Percentiles rank a stretch among this genome's conserved stretches.
Evolutionary conservation across 345 rosid genomes (phyloP).

Genomic region (Cardamine chenopodiifolia): DNA sequence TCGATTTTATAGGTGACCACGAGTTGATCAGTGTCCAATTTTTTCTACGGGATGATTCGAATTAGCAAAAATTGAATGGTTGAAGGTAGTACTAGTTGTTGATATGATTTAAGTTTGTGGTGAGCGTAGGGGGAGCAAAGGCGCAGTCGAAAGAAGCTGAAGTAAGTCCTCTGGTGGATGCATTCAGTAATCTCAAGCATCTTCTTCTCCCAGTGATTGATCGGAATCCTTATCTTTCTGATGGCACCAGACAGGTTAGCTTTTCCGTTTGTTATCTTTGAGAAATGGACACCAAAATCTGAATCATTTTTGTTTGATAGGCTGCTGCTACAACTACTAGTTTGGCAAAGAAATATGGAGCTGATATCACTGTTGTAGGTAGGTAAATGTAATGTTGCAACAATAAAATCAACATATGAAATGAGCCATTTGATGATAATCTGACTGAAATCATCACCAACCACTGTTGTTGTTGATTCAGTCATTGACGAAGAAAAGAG

Average conservation of each 20-base stretch:
- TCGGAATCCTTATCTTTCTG: slow-evolving; percentile 82
- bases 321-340: slow-evolving; percentile 88
- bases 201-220: slow-evolving; percentile 82
- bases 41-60: neutral
- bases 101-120: neutral
- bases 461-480: slow-evolving; percentile 44
- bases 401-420: neutral
- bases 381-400: neutral
- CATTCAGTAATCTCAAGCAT: slow-evolving; percentile 67
- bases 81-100: neutral
- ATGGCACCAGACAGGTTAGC: slow-evolving; percentile 86
- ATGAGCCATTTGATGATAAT: neutral
- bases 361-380: slow-evolving; percentile 93
- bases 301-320: slow-evolving; percentile 37
- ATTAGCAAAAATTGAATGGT: neutral
- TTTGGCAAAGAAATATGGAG: slow-evolving; percentile 86
- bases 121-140: slow-evolving; percentile 48
- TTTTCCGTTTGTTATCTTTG: neutral
- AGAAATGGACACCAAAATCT: neutral
- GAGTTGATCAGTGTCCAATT: neutral
- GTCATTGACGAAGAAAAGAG: slow-evolving; percentile 80
- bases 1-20: neutral
- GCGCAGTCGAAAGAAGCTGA: slow-evolving; percentile 64
- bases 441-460: neutral
- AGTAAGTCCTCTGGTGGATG: slow-evolving; percentile 43